phyloP scores from a whole-genome alignment of 2,329 filamentous ascomycete genomes.

The Aspergillus pseudoviridinutans region DNA sequence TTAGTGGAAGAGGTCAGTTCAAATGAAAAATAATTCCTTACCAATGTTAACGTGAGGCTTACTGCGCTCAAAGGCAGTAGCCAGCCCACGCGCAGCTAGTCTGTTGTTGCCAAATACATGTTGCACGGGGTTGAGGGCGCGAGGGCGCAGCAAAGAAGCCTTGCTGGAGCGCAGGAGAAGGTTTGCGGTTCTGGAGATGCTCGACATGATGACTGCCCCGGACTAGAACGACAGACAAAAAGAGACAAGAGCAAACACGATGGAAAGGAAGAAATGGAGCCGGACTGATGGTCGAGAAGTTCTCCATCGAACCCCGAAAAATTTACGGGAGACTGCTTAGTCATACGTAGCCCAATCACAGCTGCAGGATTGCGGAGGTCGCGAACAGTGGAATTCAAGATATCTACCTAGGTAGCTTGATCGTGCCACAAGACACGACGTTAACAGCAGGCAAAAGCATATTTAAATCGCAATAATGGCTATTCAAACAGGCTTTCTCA shows the following conservation, averaged over 20 bases:
- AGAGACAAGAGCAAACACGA: constrained; percentile 25
- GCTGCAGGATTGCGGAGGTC: constrained; percentile 26
- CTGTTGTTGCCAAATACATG: constrained; percentile 46
- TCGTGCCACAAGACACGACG: not conserved
- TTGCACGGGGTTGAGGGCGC: constrained; percentile 71
- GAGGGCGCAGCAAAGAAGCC: constrained; percentile 65
- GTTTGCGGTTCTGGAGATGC: constrained; percentile 71
- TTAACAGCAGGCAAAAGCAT: not conserved
- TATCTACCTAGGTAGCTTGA: not conserved
- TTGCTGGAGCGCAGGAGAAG: constrained; percentile 80
- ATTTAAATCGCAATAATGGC: not conserved
- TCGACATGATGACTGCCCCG: constrained; percentile 63
- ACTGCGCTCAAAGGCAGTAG: constrained; percentile 70
- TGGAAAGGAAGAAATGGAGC: constrained; percentile 21
- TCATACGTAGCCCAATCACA: constrained; percentile 35
- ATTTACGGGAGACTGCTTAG: constrained; percentile 37
- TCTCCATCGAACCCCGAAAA: constrained; percentile 23
- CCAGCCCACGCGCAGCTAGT: constrained; percentile 52
- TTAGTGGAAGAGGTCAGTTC: not conserved
- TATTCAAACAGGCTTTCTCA: not conserved
- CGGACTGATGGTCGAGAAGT: constrained; percentile 18
- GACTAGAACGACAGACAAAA: constrained; percentile 27
- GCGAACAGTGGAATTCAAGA: not conserved
- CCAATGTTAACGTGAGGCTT: constrained; percentile 99
- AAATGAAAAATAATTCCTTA: constrained; percentile 39